Base-by-base conservation (phyloP, 768 basidiomycete species). In the Auricularia cornea region DNA sequence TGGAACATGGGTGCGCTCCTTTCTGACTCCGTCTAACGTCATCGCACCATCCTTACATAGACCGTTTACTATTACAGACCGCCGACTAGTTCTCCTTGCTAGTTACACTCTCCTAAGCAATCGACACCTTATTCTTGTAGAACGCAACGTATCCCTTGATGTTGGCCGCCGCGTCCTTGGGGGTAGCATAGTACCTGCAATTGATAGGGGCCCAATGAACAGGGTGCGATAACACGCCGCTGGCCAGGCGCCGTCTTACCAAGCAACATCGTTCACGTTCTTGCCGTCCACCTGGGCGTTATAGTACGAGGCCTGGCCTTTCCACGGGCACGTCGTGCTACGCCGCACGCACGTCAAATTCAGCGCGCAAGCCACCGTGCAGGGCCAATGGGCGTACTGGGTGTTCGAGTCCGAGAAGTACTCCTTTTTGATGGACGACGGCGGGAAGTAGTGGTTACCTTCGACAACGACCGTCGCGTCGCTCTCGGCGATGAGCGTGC, bases 271-370 rank as follows among this genome's bases (percentile, higher is more conserved):
- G 16, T 80, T 76, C 11, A 85, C 72, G 1, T 63, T 70, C 32
- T 78, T 77, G 35, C 80, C 84, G 33, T 77, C 75, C 18, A 89
- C 73, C 1, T 73, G 72, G 23, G 80, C 82, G 65, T 83, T 80
- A 69, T 89, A 90, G 70, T 90, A 91, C 12, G 82, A 77, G 5
- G 90, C 90, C 60, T 68, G 87, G 88, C 88, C 89, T 73, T 92
- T 92, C 88, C 89, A 90, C 5, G 80, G 75, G 68, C 89, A 91
- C 3, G 71, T 64, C 18, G 82, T 77, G 61, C 86, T 87, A 61
- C 3, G 41, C 18, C 30, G 30, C 3, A 26, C 26, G 30, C 26
- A 52, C 16, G 51, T 18, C 38, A 63, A 52, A 63, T 59, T 44
- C 65, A 65, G 29, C 48, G 59, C 63, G 38, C 63, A 48, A 54